These are phyloP conservation scores for Cafeteria roenbergensis DNA, from an alignment of 108 stramenopile genomes.

Conservation along the genomic window DNA sequence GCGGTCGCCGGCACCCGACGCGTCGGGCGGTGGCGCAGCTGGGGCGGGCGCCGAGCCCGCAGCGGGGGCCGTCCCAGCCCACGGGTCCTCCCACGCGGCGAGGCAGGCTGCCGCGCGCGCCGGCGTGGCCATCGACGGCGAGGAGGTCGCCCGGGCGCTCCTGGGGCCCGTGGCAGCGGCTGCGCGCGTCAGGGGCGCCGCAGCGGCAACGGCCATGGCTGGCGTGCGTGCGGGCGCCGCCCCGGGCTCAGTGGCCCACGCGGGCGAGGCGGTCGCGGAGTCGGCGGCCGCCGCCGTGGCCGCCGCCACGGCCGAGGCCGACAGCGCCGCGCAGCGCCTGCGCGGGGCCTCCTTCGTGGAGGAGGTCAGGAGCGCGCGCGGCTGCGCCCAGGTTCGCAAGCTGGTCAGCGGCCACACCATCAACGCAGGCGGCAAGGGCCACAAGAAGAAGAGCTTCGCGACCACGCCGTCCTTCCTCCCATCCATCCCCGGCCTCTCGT, in stretches of 20 bases:
- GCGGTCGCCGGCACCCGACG: too few species aligned
- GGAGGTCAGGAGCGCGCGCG: not conserved
- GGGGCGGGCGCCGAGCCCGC: not conserved
- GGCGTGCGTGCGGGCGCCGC: not conserved
- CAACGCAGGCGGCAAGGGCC: too few species aligned
- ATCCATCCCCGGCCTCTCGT: too few species aligned
- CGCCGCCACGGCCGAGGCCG: too few species aligned
- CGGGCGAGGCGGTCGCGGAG: not conserved
- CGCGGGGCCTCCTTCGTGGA: slow-evolving; percentile 14
- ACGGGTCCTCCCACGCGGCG: too few species aligned
- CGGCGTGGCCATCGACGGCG: not conserved
- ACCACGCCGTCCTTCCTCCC: not conserved
- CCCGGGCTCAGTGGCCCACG: not conserved
- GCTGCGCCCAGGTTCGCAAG: not conserved
- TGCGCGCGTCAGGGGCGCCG: not conserved
- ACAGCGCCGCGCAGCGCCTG: not conserved
- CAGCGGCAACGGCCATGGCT: not conserved
- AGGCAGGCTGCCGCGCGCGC: not conserved
- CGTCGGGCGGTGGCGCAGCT: not conserved
- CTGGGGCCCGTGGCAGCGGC: not conserved
- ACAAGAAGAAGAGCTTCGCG: not conserved
- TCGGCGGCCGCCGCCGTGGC: not conserved
- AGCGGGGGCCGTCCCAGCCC: too few species aligned
- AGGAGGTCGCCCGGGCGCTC: not conserved
- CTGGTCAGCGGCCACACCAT: not conserved